Conservation (phyloP, 2,329 filamentous ascomycete species). For the Albophoma yamanashiensis region DNA sequence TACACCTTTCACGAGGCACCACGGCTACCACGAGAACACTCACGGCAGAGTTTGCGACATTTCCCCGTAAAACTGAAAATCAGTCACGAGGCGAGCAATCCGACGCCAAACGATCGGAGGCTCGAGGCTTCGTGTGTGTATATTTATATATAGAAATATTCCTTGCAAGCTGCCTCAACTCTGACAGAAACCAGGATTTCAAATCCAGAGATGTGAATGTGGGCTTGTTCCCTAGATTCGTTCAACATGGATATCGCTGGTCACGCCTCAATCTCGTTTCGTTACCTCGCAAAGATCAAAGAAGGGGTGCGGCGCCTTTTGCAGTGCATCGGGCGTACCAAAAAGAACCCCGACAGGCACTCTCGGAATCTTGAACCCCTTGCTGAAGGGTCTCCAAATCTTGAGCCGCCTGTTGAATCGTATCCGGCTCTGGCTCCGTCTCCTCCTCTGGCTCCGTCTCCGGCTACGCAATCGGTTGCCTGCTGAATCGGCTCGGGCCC, state of each 20-base stretch:
- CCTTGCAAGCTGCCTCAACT: neutral
- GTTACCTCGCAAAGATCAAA: neutral
- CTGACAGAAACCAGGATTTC: neutral
- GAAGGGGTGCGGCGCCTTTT: neutral
- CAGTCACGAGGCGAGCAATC: too few species aligned
- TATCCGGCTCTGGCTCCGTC: neutral
- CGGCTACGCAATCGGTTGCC: too few species aligned
- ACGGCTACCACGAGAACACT: too few species aligned
- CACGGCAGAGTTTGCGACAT: too few species aligned
- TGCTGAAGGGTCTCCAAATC: too few species aligned
- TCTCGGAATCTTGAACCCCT: neutral
- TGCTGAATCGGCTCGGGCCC: too few species aligned
- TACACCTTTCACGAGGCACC: too few species aligned
- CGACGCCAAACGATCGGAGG: too few species aligned
- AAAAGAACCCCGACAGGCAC: neutral
- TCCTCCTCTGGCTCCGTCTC: too few species aligned
- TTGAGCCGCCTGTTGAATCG: too few species aligned
- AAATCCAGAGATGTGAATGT: neutral
- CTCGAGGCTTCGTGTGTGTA: neutral
- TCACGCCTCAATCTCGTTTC: neutral
- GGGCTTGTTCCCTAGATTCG: neutral
- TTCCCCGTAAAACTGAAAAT: too few species aligned
- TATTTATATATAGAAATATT: neutral
- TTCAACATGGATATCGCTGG: neutral
- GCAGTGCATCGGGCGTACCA: neutral